phyloP scores from a whole-genome alignment of 305 asterid genomes.

The Fraxinus velutina region DNA sequence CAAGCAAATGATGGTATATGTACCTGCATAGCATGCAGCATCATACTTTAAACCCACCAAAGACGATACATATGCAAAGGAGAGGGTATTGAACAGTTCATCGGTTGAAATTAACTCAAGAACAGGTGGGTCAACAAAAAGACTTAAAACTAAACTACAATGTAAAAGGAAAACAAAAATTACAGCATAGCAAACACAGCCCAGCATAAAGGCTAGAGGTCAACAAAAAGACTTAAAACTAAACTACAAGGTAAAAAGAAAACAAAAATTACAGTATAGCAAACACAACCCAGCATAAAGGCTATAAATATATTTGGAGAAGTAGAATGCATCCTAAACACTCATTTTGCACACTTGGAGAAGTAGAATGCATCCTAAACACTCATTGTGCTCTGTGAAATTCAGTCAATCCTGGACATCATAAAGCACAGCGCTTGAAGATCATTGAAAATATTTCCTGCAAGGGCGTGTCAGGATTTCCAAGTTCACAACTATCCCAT shows the following conservation, averaged over 20 bases:
- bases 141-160: not conserved
- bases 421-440: not conserved
- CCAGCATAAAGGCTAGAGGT: not conserved
- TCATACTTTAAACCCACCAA: constrained; percentile 1
- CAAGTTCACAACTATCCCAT: not conserved
- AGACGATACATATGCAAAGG: constrained; percentile 4
- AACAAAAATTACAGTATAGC: not conserved
- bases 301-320: not conserved
- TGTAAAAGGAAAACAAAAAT: not conserved
- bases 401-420: not conserved
- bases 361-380: not conserved
- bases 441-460: not conserved
- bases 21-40: constrained; percentile 51
- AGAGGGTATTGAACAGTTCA: not conserved
- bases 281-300: not conserved
- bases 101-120: not conserved
- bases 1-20: constrained; percentile 92
- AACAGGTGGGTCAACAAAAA: constrained; percentile 5
- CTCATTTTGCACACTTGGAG: not conserved
- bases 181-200: not conserved
- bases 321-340: not conserved
- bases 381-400: not conserved
- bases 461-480: not conserved
- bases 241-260: not conserved
- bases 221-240: not conserved